These are phyloP conservation scores for Diaporthe citri DNA, from an alignment of 2,329 filamentous ascomycete genomes.

Conservation along the genomic window DNA sequence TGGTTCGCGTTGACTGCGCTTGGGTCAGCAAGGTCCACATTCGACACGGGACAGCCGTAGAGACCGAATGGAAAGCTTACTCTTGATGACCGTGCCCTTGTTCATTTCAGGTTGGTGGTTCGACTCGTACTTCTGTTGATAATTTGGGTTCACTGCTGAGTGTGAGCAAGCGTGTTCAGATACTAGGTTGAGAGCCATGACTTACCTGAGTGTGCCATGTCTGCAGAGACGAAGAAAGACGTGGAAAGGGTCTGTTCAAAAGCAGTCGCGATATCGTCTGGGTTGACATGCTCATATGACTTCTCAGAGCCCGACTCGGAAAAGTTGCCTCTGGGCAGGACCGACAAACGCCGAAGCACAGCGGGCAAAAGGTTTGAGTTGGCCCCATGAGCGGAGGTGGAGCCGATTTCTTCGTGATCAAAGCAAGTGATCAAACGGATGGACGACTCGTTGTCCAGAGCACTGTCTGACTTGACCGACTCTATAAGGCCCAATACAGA, in stretches of 20 bases:
- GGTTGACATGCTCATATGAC: slow-evolving; percentile 71
- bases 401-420: slow-evolving; percentile 98
- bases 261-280: slow-evolving; percentile 77
- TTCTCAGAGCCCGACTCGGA: slow-evolving; percentile 67
- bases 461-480: slow-evolving; percentile 73
- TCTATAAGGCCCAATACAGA: slow-evolving; percentile 86
- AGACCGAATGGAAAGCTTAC: slow-evolving; percentile 4
- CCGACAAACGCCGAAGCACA: slow-evolving; percentile 87
- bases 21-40: not conserved
- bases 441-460: slow-evolving; percentile 80
- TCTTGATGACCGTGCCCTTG: slow-evolving; percentile 93
- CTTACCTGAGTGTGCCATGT: slow-evolving; percentile 85
- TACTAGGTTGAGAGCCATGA: too few species aligned
- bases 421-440: slow-evolving; percentile 96
- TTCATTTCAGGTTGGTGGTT: slow-evolving; percentile 96
- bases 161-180: not conserved
- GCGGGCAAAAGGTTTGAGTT: slow-evolving; percentile 92
- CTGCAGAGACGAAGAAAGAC: slow-evolving; percentile 94
- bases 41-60: not conserved
- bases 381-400: slow-evolving; percentile 90
- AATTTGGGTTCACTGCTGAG: slow-evolving; percentile 87
- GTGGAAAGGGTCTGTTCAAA: slow-evolving; percentile 93
- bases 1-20: slow-evolving; percentile 88
- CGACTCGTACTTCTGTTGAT: slow-evolving; percentile 88
- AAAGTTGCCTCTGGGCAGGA: slow-evolving; percentile 73